Base-by-base conservation (phyloP, 225 moss, liverwort and hornwort genomes). In the Thuidium tamariscinum region DNA sequence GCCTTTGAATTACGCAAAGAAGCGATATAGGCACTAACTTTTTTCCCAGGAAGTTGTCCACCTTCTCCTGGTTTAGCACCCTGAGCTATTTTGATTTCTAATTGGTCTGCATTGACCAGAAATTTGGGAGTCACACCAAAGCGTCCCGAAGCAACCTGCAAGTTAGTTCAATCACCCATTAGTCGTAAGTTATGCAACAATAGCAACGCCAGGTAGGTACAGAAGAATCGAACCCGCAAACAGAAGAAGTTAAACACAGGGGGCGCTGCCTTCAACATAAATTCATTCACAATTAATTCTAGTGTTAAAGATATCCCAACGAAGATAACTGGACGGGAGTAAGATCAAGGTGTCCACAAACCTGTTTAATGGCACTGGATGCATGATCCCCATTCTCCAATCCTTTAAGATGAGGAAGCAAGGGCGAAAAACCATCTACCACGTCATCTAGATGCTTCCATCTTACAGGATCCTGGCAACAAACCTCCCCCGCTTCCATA, bases 31-130 rank as follows among this genome's bases (percentile, higher is more conserved):
- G 92, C 91, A 91, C 96, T 97, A 46, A 97, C 97, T 95, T 97
- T 97, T 82, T 96, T 97, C 20, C 97, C 97, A 67, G 97, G 97
- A 85, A 97, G 89, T 82, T 97, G 97, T 76, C 97, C 97, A 90
- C 97, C 97, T 90, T 97, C 97, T 84, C 97, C 97, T 74, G 97
- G 97, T 91, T 97, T 97, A 62, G 97, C 97, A 36, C 97, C 97
- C 85, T 97, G 97, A 64, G 97, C 97, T 88, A 97, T 93, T 84
- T 97, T 97, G 79, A 97, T 97, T 89, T 97, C 97, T 68, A 97
- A 84, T 85, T 97, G 97, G 29, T 88, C 82, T 44, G 96, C 95
- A 89, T 97, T 96, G 75, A 87, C 97, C 74, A 97, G 79, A 86
- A 96, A 97, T 63, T 95, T 95, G 83, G 97, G 97, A 55, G 97